Conservation (phyloP, 352 stramenopile genomes). For the Globisporangium parvum region DNA sequence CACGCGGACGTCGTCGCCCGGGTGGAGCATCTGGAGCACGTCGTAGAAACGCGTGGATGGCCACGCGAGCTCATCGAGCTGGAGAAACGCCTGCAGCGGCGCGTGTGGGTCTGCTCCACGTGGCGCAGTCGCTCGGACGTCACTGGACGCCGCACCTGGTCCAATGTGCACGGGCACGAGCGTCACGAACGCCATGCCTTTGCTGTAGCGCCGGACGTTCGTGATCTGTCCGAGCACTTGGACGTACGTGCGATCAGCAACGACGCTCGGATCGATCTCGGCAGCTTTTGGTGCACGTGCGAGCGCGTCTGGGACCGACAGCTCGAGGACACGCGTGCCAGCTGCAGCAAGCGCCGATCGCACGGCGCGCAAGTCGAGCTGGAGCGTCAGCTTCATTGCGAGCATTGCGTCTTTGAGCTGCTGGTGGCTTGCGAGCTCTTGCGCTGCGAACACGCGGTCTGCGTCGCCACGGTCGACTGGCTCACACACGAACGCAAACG, state of each 20-base stretch:
- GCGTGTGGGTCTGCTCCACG: neutral
- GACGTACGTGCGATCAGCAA: slow-evolving; percentile 19
- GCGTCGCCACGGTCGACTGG: neutral
- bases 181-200: slow-evolving; percentile 44
- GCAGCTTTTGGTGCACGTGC: slow-evolving; percentile 11
- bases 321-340: neutral
- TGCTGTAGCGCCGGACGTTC: slow-evolving; percentile 35
- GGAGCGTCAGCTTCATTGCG: slow-evolving; percentile 13
- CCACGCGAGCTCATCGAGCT: slow-evolving; percentile 29
- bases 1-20: slow-evolving; percentile 31
- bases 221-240: slow-evolving; percentile 31
- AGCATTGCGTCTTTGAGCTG: slow-evolving; percentile 14
- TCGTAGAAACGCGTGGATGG: slow-evolving; percentile 18
- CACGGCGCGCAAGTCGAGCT: slow-evolving; percentile 11
- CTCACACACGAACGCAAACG: slow-evolving; percentile 35
- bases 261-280: slow-evolving; percentile 14
- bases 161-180: slow-evolving; percentile 9
- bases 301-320: slow-evolving; percentile 14
- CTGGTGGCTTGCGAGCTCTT: slow-evolving; percentile 1
- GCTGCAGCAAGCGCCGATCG: slow-evolving; percentile 7
- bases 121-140: neutral
- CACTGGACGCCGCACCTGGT: neutral
- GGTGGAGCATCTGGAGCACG: slow-evolving; percentile 26
- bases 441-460: neutral
- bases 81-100: slow-evolving; percentile 34